These are phyloP conservation scores for Taphrina confusa DNA, from an alignment of 1,139 yeast species.

Conservation along the genomic window DNA sequence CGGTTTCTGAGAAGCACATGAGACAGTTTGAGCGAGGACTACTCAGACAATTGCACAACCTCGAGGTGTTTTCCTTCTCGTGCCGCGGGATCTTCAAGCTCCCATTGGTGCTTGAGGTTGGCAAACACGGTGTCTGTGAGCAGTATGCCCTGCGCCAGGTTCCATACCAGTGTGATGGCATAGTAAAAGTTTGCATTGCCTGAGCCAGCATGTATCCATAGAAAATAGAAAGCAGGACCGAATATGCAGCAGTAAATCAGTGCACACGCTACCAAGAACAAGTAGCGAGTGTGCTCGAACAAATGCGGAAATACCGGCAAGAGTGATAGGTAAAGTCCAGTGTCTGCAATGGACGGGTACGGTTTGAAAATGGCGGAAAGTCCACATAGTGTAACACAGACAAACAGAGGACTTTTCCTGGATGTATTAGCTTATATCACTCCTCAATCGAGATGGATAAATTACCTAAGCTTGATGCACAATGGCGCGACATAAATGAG, in stretches of 20 bases:
- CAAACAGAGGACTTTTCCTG: slow-evolving; percentile 57
- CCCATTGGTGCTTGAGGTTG: slow-evolving; percentile 65
- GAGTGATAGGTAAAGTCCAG: slow-evolving; percentile 66
- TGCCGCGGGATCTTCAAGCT: slow-evolving; percentile 43
- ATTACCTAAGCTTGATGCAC: slow-evolving; percentile 64
- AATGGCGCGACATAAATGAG: slow-evolving; percentile 70
- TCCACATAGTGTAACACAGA: slow-evolving; percentile 62
- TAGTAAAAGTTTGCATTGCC: slow-evolving; percentile 96
- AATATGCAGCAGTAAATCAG: slow-evolving; percentile 58
- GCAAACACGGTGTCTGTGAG: slow-evolving; percentile 84
- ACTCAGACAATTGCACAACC: slow-evolving; percentile 3
- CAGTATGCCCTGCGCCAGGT: slow-evolving; percentile 67
- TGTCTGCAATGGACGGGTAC: slow-evolving; percentile 85
- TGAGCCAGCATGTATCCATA: slow-evolving; percentile 92
- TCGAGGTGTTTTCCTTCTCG: slow-evolving; percentile 2
- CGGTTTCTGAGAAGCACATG: too few species aligned
- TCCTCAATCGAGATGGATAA: slow-evolving; percentile 48
- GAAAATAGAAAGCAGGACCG: slow-evolving; percentile 85
- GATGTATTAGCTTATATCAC: neutral
- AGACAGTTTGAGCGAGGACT: too few species aligned
- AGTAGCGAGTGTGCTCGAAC: slow-evolving; percentile 48
- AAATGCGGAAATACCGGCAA: slow-evolving; percentile 59
- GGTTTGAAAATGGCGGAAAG: slow-evolving; percentile 75
- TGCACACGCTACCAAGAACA: slow-evolving; percentile 51
- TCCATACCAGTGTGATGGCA: slow-evolving; percentile 84